Conservation (phyloP, 1,284 basidiomycete species). For the Moesziomyces globuligerus region DNA sequence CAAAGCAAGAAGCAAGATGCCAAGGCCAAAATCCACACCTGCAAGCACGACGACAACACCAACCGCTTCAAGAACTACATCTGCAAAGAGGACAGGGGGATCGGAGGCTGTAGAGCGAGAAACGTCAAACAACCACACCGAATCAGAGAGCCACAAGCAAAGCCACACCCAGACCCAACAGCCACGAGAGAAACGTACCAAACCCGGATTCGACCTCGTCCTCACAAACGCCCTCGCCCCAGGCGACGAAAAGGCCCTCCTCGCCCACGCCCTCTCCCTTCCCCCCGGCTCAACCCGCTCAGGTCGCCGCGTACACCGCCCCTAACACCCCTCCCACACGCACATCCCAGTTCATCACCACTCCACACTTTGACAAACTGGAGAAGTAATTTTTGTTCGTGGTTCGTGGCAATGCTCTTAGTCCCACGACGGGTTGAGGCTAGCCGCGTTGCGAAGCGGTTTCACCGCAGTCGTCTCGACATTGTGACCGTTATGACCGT, state of each 20-base stretch:
- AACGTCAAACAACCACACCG: not conserved
- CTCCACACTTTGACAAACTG: no score
- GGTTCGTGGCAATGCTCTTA: not conserved
- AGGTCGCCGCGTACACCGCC: conserved; percentile 32
- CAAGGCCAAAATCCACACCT: not conserved
- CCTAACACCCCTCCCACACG: conserved; percentile 2
- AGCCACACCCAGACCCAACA: not conserved
- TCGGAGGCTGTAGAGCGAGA: not conserved
- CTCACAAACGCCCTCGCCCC: conserved; percentile 45
- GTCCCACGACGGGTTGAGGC: conserved; percentile 33
- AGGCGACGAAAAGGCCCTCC: conserved; percentile 47
- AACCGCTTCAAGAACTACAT: not conserved
- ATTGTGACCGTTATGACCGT: not conserved
- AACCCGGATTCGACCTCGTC: conserved; percentile 40
- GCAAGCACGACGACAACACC: not conserved
- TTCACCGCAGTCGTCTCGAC: conserved; percentile 2
- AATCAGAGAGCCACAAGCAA: not conserved
- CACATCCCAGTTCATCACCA: no score
- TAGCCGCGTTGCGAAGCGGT: conserved; percentile 17
- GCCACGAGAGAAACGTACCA: conserved; percentile 1
- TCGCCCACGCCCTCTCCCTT: conserved; percentile 37
- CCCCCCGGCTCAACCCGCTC: conserved; percentile 44
- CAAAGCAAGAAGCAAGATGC: not conserved
- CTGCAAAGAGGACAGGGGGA: not conserved
- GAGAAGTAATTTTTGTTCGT: not conserved